phyloP scores from a whole-genome alignment of 495 filamentous ascomycete genomes.

The Clavariopsis aquatica region DNA sequence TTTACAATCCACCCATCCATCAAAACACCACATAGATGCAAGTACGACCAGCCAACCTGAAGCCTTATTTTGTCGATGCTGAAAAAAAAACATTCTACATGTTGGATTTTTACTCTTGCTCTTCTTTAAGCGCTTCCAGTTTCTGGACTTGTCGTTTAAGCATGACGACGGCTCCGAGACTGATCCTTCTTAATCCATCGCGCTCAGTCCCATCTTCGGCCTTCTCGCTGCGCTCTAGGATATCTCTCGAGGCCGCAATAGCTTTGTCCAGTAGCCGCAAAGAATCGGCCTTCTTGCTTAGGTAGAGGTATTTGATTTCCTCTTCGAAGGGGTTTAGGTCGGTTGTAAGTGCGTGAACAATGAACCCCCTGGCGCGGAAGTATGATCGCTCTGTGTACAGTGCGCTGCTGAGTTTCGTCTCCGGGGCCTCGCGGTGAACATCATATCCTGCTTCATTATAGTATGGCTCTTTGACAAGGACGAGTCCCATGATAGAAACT shows the following conservation, averaged over 20 bases:
- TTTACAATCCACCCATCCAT: too few species aligned
- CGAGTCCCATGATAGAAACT: constrained; percentile 61
- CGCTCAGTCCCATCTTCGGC: constrained; percentile 16
- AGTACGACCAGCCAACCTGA: too few species aligned
- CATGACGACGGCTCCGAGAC: constrained; percentile 48
- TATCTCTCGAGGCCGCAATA: constrained; percentile 43
- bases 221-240: constrained; percentile 40
- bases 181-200: constrained; percentile 42
- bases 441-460: constrained; percentile 67
- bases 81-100: too few species aligned
- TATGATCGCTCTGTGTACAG: constrained; percentile 60
- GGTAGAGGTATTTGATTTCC: constrained; percentile 56
- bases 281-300: constrained; percentile 24
- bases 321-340: constrained; percentile 51
- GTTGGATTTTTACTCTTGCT: neutral
- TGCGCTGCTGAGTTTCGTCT: constrained; percentile 50
- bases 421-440: constrained; percentile 47
- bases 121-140: constrained; percentile 38
- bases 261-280: constrained; percentile 48
- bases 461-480: constrained; percentile 61
- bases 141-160: constrained; percentile 46
- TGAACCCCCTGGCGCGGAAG: constrained; percentile 56
- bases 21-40: too few species aligned
- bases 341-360: constrained; percentile 51
- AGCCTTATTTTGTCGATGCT: too few species aligned